Base-by-base conservation (phyloP, 768 basidiomycete genomes). In the Trametes cubensis region DNA sequence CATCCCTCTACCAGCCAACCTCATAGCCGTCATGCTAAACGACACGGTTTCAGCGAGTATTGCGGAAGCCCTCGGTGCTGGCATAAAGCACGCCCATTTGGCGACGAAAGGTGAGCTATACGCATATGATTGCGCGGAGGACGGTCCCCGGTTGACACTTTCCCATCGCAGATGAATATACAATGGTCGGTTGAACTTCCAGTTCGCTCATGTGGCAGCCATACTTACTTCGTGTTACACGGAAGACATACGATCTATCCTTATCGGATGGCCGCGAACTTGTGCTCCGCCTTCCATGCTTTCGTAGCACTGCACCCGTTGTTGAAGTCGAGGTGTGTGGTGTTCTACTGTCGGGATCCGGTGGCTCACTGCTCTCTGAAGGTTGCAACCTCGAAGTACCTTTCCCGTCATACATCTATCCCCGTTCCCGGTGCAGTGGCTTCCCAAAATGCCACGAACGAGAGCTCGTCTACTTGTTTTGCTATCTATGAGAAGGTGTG, bases 301-400 rank as follows among this genome's bases (percentile, higher is more conserved):
- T 52, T 25, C 14, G 39, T 2, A 48, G 44, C 42, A 53, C 54
- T 17, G 25, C 56, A 13, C 17, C 61, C 15, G 20, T 66, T 21
- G 46, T 66, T 15, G 49, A 63, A 47, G 51, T 45, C 2, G 66
- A 65, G 58, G 63, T 66, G 60, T 41, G 42, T 21, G 8, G 14
- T 1, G 7, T 10, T 15, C 10, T 4, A 20, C 28, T n/a, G 5
- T 13, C 23, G 2, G 2, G 30, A 2, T 23, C 6, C 18, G 14
- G 15, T 25, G 21, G 20, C 34, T 55, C 41, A 40, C 20, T 3
- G 18, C 23, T 8, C 23, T 6, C 28, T 26, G 5, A 44, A 75
- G 74, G 65, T 69, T 14, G 73, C 73, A 34, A 76, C 75, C 4
- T 63, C 72, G 64, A 58, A 63, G 15, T 76, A 71, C 47, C 38